Evolutionary conservation across 495 filamentous ascomycete genomes (phyloP), one percentile per base, ranked within the genome.

Genomic region (Pyrenula aspistea): DNA sequence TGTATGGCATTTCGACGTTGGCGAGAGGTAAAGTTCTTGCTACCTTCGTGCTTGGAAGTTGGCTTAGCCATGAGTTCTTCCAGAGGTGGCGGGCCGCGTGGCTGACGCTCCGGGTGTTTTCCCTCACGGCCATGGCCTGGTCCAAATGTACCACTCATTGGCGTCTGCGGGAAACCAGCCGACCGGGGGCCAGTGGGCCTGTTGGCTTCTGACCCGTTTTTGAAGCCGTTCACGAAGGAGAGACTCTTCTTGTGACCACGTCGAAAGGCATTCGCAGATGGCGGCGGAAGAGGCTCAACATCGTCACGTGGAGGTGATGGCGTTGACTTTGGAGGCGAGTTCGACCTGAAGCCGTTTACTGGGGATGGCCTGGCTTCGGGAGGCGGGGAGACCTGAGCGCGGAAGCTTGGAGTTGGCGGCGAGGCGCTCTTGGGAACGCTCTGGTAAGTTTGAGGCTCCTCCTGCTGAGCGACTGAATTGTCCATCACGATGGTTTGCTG

Each of bases 21-120:
- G 60, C 92, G 92, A 25, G 89, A 85, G 20, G 88, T 85, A 70
- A 99, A 99, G 73, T 99, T 99, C 79, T 96, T 95, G 82, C 92
- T 96, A 36, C 94, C 93, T 64, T 96, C 92, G 60, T 93, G 84
- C 71, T 91, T 95, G 51, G 89, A 84, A 2, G 93, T 99, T 3
- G 93, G 93, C 70, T 90, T 91, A 23, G 85, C 82, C 58, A 85
- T 79, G 56, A 99, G 83, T 69, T 99, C 92, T 61, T 99, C 94
- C 50, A 97, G 76, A 1, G 88, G 82, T 2, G 94, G 94, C 19
- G 93, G 93, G 25, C 91, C 91, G 63, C 91, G 88, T 52, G 93
- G 93, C 69, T 97, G 94, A 59, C 93, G 93, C 57, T 85, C 74
- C 2, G 93, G 93, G 67, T 97, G 94, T 73, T 96, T 92, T 62